phyloP scores from a whole-genome alignment of 305 asterid genomes.

The Rubia balearica region DNA sequence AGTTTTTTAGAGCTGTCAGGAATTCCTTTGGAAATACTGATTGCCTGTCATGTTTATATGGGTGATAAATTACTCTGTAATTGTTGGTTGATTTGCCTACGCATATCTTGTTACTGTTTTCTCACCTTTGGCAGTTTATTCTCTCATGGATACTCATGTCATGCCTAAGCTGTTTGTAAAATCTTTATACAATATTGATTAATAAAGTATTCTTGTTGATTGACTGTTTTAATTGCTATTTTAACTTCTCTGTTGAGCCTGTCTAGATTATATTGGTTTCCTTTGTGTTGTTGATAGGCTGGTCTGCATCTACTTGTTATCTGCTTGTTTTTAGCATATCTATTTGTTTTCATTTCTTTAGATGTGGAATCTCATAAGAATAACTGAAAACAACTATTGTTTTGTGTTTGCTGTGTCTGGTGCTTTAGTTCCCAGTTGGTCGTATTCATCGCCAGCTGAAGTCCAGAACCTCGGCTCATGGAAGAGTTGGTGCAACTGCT shows the following conservation, averaged over 20 bases:
- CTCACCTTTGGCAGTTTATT: background rate
- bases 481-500: slow-evolving; percentile 89
- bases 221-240: background rate
- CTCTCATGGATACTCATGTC: no score
- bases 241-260: background rate
- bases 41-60: background rate
- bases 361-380: background rate
- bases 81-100: background rate
- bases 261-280: background rate
- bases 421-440: slow-evolving; percentile 75
- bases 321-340: background rate
- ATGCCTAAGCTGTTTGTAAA: background rate
- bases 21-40: background rate
- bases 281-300: background rate
- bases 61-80: background rate
- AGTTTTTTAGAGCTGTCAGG: background rate
- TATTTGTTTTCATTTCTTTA: background rate
- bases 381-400: background rate
- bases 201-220: background rate
- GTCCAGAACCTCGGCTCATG: slow-evolving; percentile 69
- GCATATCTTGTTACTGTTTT: background rate
- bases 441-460: slow-evolving; percentile 87
- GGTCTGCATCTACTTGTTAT: background rate
- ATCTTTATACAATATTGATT: background rate
- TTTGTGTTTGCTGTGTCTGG: background rate